Conservation (phyloP, 2,329 filamentous ascomycete species). For the Atkinsonella hypoxylon region DNA sequence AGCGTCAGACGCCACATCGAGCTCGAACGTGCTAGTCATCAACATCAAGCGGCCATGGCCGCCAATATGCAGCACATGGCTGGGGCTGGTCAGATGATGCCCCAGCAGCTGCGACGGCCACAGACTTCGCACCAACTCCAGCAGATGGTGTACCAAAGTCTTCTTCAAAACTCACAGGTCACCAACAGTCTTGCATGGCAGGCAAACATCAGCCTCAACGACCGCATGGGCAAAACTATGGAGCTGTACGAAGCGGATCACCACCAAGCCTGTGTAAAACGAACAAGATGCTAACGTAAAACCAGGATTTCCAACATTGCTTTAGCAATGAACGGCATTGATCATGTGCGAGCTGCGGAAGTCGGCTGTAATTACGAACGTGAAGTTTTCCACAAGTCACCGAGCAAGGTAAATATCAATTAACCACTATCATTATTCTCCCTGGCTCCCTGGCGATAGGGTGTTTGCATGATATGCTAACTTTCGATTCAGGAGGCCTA, state of each 20-base stretch:
- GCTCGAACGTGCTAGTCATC: neutral
- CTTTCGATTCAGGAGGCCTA: constrained; percentile 32
- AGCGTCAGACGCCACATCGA: neutral
- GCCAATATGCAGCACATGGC: constrained; percentile 48
- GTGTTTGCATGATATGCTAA: constrained; percentile 6
- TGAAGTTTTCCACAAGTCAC: constrained; percentile 31
- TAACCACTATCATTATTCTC: neutral
- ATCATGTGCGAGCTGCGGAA: constrained; percentile 28
- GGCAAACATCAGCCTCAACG: constrained; percentile 21
- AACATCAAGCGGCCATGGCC: constrained; percentile 39
- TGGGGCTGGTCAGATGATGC: constrained; percentile 33
- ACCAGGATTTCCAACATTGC: constrained; percentile 39
- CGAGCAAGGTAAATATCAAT: constrained; percentile 30
- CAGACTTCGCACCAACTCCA: constrained; percentile 20
- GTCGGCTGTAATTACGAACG: constrained; percentile 36
- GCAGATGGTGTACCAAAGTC: constrained; percentile 27
- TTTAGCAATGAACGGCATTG: constrained; percentile 30
- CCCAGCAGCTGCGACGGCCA: constrained; percentile 27
- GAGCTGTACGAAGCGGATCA: constrained; percentile 26
- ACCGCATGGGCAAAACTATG: constrained; percentile 31
- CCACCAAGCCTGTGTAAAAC: too few species aligned
- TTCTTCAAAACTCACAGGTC: constrained; percentile 22
- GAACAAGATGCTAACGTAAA: constrained; percentile 5
- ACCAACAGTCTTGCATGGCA: constrained; percentile 28
- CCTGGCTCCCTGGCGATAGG: neutral